These are phyloP conservation scores for Lanmaoa rubissima DNA, from an alignment of 768 basidiomycete species.

Conservation along the genomic window DNA sequence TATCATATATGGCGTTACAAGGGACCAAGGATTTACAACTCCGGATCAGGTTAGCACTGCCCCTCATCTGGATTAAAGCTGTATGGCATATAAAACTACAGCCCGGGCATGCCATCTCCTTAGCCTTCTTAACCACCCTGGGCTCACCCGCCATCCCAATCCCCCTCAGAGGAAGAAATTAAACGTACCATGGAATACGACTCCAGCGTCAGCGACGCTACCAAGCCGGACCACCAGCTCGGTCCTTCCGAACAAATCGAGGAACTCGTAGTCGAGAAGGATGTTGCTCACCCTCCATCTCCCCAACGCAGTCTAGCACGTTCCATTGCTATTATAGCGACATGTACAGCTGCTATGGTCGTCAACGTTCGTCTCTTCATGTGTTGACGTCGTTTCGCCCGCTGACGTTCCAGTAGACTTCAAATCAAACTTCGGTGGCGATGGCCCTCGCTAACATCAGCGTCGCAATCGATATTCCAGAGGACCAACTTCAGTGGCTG, in stretches of 20 bases:
- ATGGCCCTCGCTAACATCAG: constrained; percentile 56
- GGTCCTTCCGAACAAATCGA: constrained; percentile 1
- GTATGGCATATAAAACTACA: constrained; percentile 22
- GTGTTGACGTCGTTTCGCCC: not conserved
- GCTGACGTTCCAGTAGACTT: constrained; percentile 24
- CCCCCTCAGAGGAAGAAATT: not conserved
- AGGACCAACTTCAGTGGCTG: constrained; percentile 64
- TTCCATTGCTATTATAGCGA: constrained; percentile 32
- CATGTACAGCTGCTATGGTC: constrained; percentile 42
- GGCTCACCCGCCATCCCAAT: not conserved
- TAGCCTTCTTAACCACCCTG: not conserved
- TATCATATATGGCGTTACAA: not conserved
- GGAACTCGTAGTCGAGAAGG: constrained; percentile 11
- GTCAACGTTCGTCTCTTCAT: constrained; percentile 30
- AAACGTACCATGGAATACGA: constrained; percentile 10
- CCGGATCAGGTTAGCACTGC: not conserved
- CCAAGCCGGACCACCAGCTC: constrained; percentile 11
- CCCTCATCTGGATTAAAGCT: not conserved
- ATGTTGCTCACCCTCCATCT: not conserved
- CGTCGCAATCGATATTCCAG: constrained; percentile 44
- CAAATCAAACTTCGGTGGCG: constrained; percentile 42
- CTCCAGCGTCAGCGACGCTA: constrained; percentile 10
- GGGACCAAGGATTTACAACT: not conserved
- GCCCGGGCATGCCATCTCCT: not conserved
- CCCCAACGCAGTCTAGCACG: constrained; percentile 25